Conservation (phyloP, 495 filamentous ascomycete species). For the Aspergillus olivimuriae region DNA sequence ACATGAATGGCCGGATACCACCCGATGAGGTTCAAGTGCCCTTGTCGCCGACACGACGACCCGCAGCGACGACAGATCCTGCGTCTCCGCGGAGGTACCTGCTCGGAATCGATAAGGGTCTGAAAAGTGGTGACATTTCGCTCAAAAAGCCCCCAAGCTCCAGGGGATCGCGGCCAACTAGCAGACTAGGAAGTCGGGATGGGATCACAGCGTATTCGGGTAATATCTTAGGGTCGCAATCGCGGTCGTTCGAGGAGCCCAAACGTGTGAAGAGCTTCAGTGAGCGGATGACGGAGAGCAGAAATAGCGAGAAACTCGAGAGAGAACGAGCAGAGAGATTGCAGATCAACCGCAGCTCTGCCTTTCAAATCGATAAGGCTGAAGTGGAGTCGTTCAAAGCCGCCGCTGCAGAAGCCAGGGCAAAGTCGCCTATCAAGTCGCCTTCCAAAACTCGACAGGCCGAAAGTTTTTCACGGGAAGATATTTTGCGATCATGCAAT, state of each 20-base stretch:
- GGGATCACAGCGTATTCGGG: conserved; percentile 18
- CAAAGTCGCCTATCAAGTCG: conserved; percentile 25
- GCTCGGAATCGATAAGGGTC: conserved; percentile 85
- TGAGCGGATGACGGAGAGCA: conserved; percentile 69
- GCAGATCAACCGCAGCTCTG: conserved; percentile 56
- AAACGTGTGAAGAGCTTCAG: conserved; percentile 68
- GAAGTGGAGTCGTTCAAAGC: conserved; percentile 62
- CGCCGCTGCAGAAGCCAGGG: conserved; percentile 43
- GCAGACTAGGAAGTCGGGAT: conserved; percentile 26
- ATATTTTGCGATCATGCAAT: conserved; percentile 49
- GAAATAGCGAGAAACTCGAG: conserved; percentile 41
- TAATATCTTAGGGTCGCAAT: conserved; percentile 23
- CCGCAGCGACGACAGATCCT: conserved; percentile 42
- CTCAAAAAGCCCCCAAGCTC: conserved; percentile 62
- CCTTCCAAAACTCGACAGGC: conserved; percentile 39
- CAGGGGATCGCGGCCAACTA: conserved; percentile 23
- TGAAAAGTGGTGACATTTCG: conserved; percentile 76
- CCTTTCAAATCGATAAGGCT: conserved; percentile 61
- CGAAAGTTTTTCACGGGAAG: conserved; percentile 54
- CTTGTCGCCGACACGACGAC: conserved; percentile 63
- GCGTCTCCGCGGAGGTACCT: conserved; percentile 72
- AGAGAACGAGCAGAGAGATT: conserved; percentile 49
- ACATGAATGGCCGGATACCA: conserved; percentile 5
- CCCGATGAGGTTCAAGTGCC: conserved; percentile 63
- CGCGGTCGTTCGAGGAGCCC: conserved; percentile 18